Base-by-base conservation (phyloP, 1,139 yeast genomes). In the Kurtzmaniella quercitrusa region DNA sequence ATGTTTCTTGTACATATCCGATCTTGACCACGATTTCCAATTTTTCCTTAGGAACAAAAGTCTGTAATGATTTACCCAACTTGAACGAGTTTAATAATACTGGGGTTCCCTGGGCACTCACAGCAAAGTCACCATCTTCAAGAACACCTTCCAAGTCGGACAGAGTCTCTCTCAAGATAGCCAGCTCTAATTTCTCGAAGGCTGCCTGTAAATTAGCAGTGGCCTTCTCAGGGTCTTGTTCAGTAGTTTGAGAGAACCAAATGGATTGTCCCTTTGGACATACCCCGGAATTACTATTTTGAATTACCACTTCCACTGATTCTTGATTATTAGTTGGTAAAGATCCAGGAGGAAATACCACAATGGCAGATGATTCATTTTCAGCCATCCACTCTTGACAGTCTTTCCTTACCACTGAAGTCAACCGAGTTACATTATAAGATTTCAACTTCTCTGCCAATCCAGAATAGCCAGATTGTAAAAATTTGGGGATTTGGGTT, bases 361-460 rank as follows among this genome's bases (percentile, higher is more conserved):
- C 95, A 38, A 90, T 75, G 1, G 96, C 88, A 2, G 91, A 85
- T 38, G 82, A 76, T 65, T 91, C 98, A 43, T 81, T 82, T 41
- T 85, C 90, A 9, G 82, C 77, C 70, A 90, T 85, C 98, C 98
- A 91, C 65, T 90, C 95, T 44, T 76, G 77, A 67, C 98, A 91
- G 51, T 85, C 87, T 57, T 87, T 87, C 51, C 85, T 83, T 34
- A 91, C 97, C 42, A 90, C 79, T 5, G 94, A 86, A 8, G 87
- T 81, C 60, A 91, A 66, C 53, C 96, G 76, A 41, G 90, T 84
- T 33, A 89, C 75, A 58, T 77, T 79, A 49, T 52, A 63, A 15
- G 60, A 68, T 66, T 53, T 69, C 58, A 67, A 71, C 63, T 52
- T 61, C 53, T 11, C 12, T 6, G 21, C n/a, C 41, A 55, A 56